phyloP scores from a whole-genome alignment of 306 rosid species.

The Erythrophleum fordii region DNA sequence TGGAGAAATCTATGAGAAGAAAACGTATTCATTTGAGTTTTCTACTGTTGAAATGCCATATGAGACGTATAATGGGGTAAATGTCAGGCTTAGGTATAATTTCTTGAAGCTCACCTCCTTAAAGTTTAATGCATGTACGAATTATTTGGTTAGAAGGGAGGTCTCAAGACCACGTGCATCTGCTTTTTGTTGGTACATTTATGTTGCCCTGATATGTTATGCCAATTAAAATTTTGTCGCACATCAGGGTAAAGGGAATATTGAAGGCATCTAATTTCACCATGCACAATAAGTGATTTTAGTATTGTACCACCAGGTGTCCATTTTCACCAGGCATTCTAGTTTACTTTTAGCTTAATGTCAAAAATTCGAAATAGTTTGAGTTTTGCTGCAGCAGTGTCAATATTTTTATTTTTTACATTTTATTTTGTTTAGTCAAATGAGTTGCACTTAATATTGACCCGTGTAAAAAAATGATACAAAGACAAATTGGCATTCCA shows the following conservation, averaged over 20 bases:
- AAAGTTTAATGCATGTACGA: background rate
- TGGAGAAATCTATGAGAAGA: constrained; percentile 93
- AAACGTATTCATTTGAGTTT: constrained; percentile 92
- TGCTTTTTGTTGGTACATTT: constrained; percentile 5
- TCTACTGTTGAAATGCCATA: constrained; percentile 99
- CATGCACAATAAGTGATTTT: background rate
- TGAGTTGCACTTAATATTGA: background rate
- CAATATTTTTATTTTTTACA: background rate
- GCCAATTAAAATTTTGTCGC: background rate
- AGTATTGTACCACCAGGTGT: background rate
- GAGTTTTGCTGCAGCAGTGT: background rate
- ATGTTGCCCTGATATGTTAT: background rate
- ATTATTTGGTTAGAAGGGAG: background rate
- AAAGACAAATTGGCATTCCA: background rate
- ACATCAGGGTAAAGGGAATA: background rate
- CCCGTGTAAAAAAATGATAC: background rate
- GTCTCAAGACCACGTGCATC: background rate
- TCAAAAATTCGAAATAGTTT: background rate
- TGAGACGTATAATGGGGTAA: constrained; percentile 95
- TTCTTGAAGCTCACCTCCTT: constrained; percentile 28
- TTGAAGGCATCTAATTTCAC: background rate
- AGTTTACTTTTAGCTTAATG: background rate
- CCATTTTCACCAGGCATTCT: background rate
- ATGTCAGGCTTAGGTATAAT: constrained; percentile 91
- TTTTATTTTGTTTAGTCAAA: background rate